Evolutionary conservation across 192 early-diverging fungal genomes (phyloP), one percentile per base, ranked within the genome.

Genomic region (Umbelopsis isabellina): DNA sequence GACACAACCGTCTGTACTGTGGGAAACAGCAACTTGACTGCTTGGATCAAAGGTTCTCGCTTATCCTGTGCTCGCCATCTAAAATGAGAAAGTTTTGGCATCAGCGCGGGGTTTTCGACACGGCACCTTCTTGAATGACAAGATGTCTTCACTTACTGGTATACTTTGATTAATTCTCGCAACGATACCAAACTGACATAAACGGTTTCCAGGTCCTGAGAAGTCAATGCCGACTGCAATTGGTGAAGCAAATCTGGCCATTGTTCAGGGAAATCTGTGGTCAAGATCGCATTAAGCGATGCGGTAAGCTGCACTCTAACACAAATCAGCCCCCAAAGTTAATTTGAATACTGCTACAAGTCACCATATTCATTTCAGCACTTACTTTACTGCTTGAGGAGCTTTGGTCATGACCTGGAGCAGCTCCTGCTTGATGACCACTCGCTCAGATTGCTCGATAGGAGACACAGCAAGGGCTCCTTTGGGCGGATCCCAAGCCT

Each of bases 171-270:
- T 2, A 94, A 86, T 75, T 93, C 92, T 65, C 88, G 85, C 65
- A 97, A 67, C 4, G 91, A 90, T 27, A 91, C 67, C 13, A 97
- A 78, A 13, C 95, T 95, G 7, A 91, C 88, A 69, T 90, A 92
- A 18, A 92, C 88, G 25, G 76, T 81, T 65, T 85, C 79, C 35
- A 81, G 78, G 68, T 94, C 88, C 65, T 86, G 82, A 3, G 88
- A 84, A 44, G 89, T 80, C 16, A 95, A 77, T 46, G 90, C 73
- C 27, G 80, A 72, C 66, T 90, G 85, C 11, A 91, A 77, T 35
- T 91, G 85, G 49, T 80, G 80, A 35, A 93, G 82, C 70, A 92
- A 94, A 46, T 89, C 78, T 1, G 94, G 91, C 94, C 95, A 99
- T 53, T 90, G 85, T 10, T 87, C 77, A 30, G 89, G 91, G 50